Conservation (phyloP, 371 early-diverging fungal genomes). For the Mortierella sp. region DNA sequence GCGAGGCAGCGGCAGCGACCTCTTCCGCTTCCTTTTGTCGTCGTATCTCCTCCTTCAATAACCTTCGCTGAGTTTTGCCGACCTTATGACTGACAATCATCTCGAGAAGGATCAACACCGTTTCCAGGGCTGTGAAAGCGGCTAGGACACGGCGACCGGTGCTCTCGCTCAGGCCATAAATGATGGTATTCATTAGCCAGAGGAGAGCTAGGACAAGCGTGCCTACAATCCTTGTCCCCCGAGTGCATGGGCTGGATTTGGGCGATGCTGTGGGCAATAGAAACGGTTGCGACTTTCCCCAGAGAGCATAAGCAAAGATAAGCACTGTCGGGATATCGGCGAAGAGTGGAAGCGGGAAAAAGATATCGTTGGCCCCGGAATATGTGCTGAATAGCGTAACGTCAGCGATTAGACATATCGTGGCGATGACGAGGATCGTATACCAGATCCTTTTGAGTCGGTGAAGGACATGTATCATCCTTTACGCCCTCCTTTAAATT, state of each 20-base stretch:
- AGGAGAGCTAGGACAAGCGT: not conserved
- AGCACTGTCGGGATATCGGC: conserved; percentile 12
- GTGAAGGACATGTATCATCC: conserved; percentile 7
- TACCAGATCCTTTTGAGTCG: conserved; percentile 19
- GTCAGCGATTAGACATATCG: conserved; percentile 1
- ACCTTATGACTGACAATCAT: conserved; percentile 10
- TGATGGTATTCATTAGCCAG: conserved; percentile 3
- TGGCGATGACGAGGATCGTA: conserved; percentile 13
- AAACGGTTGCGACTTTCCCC: conserved; percentile 20
- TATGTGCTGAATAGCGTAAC: not conserved
- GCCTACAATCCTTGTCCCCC: conserved; percentile 1
- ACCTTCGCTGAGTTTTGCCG: conserved; percentile 10
- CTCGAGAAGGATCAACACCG: conserved; percentile 14
- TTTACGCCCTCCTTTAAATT: not conserved
- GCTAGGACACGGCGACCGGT: not conserved
- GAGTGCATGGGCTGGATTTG: conserved; percentile 10
- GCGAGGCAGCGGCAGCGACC: too few relatives aligned
- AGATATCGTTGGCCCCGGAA: not conserved
- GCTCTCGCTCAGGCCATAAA: not conserved
- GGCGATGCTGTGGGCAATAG: conserved; percentile 25
- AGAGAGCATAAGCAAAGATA: conserved; percentile 24
- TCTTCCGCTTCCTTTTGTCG: not conserved
- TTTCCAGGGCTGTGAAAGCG: not conserved
- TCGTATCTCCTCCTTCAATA: conserved; percentile 13
- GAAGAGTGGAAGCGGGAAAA: not conserved